Percentiles rank a stretch among this genome's conserved stretches.
Conservation (phyloP, 352 stramenopile species). For the Thalassiosira exigua region DNA sequence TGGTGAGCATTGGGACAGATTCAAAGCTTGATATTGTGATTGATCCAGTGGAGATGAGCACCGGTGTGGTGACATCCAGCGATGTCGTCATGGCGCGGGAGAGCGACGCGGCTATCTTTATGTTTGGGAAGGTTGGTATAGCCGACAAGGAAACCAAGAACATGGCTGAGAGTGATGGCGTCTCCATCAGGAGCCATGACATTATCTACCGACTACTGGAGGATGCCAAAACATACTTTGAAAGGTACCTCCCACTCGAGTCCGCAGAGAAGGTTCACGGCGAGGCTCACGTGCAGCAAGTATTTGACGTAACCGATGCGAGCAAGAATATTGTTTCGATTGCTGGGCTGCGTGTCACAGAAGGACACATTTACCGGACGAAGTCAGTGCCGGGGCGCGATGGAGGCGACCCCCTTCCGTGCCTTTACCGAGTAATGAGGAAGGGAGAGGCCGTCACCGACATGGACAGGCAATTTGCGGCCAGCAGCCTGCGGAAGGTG, state of each 20-base stretch:
- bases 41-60: slow-evolving; percentile 77
- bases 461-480: slow-evolving; percentile 48
- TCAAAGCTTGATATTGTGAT: slow-evolving; percentile 74
- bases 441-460: slow-evolving; percentile 59
- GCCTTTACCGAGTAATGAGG: slow-evolving; percentile 70
- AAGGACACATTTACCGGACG: slow-evolving; percentile 73
- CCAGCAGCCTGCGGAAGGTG: slow-evolving; percentile 68
- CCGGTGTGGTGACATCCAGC: slow-evolving; percentile 66
- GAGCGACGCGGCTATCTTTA: slow-evolving; percentile 79
- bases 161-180: slow-evolving; percentile 68
- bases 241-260: slow-evolving; percentile 66
- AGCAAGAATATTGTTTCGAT: slow-evolving; percentile 68
- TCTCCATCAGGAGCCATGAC: slow-evolving; percentile 78
- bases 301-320: slow-evolving; percentile 76
- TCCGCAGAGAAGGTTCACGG: slow-evolving; percentile 74
- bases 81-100: slow-evolving; percentile 81
- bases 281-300: slow-evolving; percentile 70
- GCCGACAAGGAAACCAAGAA: slow-evolving; percentile 63
- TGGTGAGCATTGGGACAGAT: slow-evolving; percentile 67
- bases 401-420: slow-evolving; percentile 19
- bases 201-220: slow-evolving; percentile 87
- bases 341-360: slow-evolving; percentile 75
- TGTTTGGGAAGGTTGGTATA: slow-evolving; percentile 70
- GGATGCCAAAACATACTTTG: slow-evolving; percentile 81
- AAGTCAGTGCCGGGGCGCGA: slow-evolving; percentile 48